Percentiles rank a stretch among this genome's conserved stretches.
Conservation (phyloP, 371 early-diverging fungal genomes). For the Apophysomyces elegans region DNA sequence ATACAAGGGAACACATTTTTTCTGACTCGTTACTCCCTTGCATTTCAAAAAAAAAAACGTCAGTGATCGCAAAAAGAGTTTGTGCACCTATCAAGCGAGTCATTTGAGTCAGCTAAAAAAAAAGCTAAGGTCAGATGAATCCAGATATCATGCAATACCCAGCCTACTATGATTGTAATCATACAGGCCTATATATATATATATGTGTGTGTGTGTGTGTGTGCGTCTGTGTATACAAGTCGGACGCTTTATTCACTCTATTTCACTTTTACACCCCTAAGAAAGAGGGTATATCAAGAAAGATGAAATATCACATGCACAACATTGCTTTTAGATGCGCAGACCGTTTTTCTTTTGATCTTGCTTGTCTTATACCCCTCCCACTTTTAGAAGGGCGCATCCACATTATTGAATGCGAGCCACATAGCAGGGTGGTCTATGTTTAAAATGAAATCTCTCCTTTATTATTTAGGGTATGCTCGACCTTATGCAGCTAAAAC, state of each 20-base stretch:
- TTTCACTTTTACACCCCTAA: background rate
- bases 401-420: background rate
- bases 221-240: background rate
- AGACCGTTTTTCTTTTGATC: background rate
- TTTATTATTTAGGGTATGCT: background rate
- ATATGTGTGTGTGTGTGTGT: no score
- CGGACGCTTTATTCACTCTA: background rate
- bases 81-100: background rate
- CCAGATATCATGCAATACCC: no score
- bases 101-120: no score
- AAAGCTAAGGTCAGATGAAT: background rate
- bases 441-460: conserved; percentile 7
- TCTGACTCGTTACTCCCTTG: background rate
- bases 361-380: background rate
- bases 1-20: background rate
- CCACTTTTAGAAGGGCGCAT: background rate
- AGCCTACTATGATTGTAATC: no score
- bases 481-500: background rate
- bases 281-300: background rate
- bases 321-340: background rate
- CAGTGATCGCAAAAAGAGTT: conserved; percentile 1
- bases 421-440: background rate
- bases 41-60: conserved; percentile 1
- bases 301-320: background rate
- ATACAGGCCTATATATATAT: no score